Evolutionary conservation across 345 rosid species (phyloP).

Genomic region (Lepidium africanum): DNA sequence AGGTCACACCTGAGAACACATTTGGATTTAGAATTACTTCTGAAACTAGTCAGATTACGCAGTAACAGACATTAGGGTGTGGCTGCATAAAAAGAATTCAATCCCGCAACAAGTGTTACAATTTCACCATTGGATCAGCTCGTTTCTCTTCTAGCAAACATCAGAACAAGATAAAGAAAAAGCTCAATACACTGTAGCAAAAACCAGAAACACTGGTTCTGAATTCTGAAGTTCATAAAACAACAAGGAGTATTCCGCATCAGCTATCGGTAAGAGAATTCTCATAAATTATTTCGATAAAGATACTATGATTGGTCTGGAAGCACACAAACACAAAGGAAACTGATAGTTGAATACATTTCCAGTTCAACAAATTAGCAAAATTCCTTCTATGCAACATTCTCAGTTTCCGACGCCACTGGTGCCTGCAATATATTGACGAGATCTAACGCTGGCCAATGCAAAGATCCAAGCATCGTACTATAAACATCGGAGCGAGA

Average conservation of each 20-base stretch:
- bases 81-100: background rate
- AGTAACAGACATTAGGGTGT: background rate
- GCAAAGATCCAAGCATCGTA: constrained; percentile 62
- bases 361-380: constrained; percentile 28
- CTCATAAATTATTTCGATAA: background rate
- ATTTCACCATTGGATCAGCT: background rate
- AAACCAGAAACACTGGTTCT: constrained; percentile 6
- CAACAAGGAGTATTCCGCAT: background rate
- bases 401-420: constrained; percentile 19
- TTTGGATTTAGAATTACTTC: background rate
- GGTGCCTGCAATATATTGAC: constrained; percentile 82
- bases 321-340: constrained; percentile 9
- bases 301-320: background rate
- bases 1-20: background rate
- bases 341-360: constrained; percentile 16
- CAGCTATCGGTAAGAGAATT: background rate
- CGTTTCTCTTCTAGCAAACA: background rate
- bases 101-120: background rate
- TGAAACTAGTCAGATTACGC: background rate
- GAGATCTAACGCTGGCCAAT: constrained; percentile 66
- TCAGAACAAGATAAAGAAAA: background rate
- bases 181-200: background rate
- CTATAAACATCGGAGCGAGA: constrained; percentile 67
- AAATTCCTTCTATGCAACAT: constrained; percentile 31
- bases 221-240: background rate